These are phyloP conservation scores for Phragmites australis DNA, from an alignment of 176 grass and related monocot species.

Conservation along the genomic window DNA sequence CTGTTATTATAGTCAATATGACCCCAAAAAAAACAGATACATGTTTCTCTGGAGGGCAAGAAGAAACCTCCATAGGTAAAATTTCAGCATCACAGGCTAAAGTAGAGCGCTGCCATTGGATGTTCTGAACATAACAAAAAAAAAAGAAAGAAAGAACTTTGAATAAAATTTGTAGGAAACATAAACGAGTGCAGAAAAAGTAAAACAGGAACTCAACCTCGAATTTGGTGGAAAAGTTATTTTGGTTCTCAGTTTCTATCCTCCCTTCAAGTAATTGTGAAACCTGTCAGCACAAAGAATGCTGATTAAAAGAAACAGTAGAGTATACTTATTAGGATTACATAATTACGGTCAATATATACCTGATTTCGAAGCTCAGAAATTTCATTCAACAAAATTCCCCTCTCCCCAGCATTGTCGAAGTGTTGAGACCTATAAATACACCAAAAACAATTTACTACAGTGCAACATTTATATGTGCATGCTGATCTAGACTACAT, in stretches of 20 bases:
- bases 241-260: constrained; percentile 49
- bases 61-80: constrained; percentile 57
- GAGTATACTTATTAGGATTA: constrained; percentile 24
- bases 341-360: constrained; percentile 8
- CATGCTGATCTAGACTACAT: not conserved
- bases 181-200: not conserved
- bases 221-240: constrained; percentile 32
- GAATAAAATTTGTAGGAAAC: not conserved
- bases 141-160: not conserved
- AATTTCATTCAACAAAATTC: constrained; percentile 78
- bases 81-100: constrained; percentile 47
- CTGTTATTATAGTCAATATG: constrained; percentile 25
- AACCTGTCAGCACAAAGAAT: constrained; percentile 52
- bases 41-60: constrained; percentile 10
- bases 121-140: constrained; percentile 42
- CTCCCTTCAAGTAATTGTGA: constrained; percentile 62
- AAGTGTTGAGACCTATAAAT: constrained; percentile 73
- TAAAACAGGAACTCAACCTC: constrained; percentile 48
- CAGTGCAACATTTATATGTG: not conserved
- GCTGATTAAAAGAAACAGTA: constrained; percentile 27
- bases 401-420: constrained; percentile 75
- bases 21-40: constrained; percentile 5
- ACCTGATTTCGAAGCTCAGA: constrained; percentile 81
- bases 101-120: constrained; percentile 28
- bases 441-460: constrained; percentile 41